phyloP scores from a whole-genome alignment of 129 eudicot genomes.

The Centrapalus pauciflorus region DNA sequence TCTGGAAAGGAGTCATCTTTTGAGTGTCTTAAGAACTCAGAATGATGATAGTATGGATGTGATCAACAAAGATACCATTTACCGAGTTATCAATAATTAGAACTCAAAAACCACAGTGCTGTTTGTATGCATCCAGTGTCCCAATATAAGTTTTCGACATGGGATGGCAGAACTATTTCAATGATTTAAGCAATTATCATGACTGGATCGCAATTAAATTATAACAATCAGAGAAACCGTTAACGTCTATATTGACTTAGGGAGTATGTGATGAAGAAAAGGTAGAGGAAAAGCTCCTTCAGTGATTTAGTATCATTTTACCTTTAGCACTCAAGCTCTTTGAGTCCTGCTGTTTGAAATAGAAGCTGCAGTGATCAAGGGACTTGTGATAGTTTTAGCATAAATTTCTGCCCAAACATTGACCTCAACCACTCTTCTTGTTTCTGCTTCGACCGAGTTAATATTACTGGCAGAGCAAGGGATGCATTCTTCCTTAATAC shows the following conservation, averaged over 20 bases:
- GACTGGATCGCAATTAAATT: neutral
- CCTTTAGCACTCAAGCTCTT: no score
- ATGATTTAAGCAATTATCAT: neutral
- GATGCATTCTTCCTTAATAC: no score
- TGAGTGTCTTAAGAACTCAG: no score
- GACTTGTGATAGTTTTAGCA: conserved; percentile 76
- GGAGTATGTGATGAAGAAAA: conserved; percentile 21
- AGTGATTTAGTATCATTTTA: no score
- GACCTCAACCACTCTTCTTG: conserved; percentile 83
- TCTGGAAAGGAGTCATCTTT: no score
- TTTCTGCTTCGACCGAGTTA: conserved; percentile 79
- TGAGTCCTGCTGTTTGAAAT: no score
- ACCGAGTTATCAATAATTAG: no score
- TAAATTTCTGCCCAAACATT: conserved; percentile 80
- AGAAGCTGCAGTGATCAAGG: conserved; percentile 81
- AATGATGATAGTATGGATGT: no score
- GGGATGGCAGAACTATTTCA: neutral
- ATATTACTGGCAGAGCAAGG: no score
- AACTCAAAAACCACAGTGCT: no score
- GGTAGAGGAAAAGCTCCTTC: no score
- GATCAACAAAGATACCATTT: no score
- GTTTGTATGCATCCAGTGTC: neutral
- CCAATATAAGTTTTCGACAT: neutral
- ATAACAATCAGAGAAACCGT: neutral
- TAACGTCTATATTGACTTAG: neutral